These are phyloP conservation scores for Pleodorina starrii DNA, from an alignment of 139 green algal species.

Conservation along the genomic window DNA sequence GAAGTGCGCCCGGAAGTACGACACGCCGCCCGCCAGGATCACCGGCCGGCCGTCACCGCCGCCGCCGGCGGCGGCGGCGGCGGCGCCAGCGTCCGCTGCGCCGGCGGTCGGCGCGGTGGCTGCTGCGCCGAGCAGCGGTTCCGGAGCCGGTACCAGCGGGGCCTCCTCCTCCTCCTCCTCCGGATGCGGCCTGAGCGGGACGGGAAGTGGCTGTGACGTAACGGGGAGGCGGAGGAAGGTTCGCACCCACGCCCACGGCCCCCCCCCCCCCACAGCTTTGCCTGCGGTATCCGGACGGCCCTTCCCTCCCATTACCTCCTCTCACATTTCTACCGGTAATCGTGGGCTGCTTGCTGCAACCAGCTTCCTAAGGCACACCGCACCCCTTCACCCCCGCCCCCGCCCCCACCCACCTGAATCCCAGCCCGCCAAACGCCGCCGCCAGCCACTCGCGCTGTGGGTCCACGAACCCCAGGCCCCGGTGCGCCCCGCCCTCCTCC, in stretches of 20 bases:
- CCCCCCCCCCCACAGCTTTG: background rate
- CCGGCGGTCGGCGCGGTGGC: background rate
- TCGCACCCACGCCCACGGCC: background rate
- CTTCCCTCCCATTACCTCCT: no score
- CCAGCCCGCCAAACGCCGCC: conserved; percentile 33
- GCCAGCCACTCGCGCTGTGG: conserved; percentile 44
- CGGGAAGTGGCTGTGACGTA: no score
- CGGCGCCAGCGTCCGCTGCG: no score
- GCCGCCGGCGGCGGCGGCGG: background rate
- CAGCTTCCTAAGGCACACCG: no score
- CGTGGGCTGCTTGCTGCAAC: no score
- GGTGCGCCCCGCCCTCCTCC: background rate
- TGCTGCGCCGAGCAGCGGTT: background rate
- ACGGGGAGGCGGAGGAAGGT: background rate
- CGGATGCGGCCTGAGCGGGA: background rate
- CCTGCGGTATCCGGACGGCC: no score
- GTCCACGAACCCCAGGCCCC: background rate
- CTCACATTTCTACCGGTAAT: no score
- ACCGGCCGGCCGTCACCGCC: background rate
- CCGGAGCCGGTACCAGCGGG: background rate
- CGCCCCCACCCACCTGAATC: conserved; percentile 25
- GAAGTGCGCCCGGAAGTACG: conserved; percentile 47
- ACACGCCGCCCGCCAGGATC: background rate
- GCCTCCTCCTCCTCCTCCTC: no score
- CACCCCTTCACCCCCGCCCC: background rate